phyloP scores from a whole-genome alignment of 768 basidiomycete genomes.

The Termitomyces bulborhizus region DNA sequence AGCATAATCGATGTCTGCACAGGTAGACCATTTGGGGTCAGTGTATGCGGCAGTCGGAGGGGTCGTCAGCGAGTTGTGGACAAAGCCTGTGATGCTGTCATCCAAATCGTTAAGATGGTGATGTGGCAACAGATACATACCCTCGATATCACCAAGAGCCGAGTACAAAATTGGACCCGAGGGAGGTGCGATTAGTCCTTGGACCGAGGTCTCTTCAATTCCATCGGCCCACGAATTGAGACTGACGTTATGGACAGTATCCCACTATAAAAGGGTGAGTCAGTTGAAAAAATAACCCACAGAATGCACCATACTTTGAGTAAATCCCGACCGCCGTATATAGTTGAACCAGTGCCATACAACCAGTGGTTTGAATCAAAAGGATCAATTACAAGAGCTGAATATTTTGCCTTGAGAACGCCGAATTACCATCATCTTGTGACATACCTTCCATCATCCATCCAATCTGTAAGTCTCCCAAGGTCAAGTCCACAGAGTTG shows the following conservation, averaged over 20 bases:
- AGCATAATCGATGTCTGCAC: slow-evolving; percentile 47
- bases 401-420: neutral
- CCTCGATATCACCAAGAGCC: slow-evolving; percentile 47
- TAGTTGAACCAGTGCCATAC: slow-evolving; percentile 64
- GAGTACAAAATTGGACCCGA: slow-evolving; percentile 52
- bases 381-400: slow-evolving; percentile 53
- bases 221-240: slow-evolving; percentile 57
- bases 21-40: slow-evolving; percentile 43
- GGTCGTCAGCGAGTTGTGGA: slow-evolving; percentile 35
- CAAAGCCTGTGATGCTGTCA: slow-evolving; percentile 32
- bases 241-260: slow-evolving; percentile 50
- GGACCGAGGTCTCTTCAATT: slow-evolving; percentile 57
- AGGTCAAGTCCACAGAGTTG: slow-evolving; percentile 34
- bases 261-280: slow-evolving; percentile 37
- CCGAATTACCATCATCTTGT: neutral
- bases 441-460: slow-evolving; percentile 65
- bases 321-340: slow-evolving; percentile 55
- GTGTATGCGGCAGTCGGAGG: slow-evolving; percentile 33
- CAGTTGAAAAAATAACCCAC: neutral
- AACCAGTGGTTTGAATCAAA: slow-evolving; percentile 67
- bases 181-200: slow-evolving; percentile 54
- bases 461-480: slow-evolving; percentile 47
- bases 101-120: neutral
- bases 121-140: slow-evolving; percentile 19
- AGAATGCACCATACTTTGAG: slow-evolving; percentile 23